These are phyloP conservation scores for Eremomyces bilateralis DNA, from an alignment of 495 filamentous ascomycete species.

Conservation along the genomic window DNA sequence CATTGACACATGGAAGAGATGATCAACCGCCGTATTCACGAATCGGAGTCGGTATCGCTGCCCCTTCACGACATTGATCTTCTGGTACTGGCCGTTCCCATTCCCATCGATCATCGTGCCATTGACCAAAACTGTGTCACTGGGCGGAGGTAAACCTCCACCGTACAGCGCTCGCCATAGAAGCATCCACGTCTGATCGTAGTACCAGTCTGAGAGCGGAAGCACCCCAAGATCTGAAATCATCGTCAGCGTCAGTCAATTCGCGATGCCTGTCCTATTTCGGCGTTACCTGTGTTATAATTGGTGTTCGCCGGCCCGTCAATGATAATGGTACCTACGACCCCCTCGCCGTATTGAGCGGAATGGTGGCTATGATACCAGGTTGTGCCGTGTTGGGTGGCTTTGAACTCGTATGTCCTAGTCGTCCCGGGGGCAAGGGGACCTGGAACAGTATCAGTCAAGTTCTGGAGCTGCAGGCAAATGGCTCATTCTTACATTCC, in stretches of 20 bases:
- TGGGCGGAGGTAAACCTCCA: background rate
- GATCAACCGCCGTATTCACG: conserved; percentile 21
- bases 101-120: conserved; percentile 1
- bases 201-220: conserved; percentile 18
- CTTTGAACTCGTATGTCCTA: conserved; percentile 16
- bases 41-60: conserved; percentile 27
- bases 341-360: conserved; percentile 18
- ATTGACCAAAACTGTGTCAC: conserved; percentile 3
- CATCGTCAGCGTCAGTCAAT: conserved; percentile 21
- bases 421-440: conserved; percentile 20
- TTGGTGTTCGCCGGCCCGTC: too few species aligned
- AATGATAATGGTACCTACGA: conserved; percentile 18
- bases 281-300: too few species aligned
- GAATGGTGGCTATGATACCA: conserved; percentile 21
- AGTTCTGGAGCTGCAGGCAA: too few species aligned
- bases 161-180: background rate
- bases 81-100: conserved; percentile 1
- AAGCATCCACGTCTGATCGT: background rate
- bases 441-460: conserved; percentile 22
- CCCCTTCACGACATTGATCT: conserved; percentile 12
- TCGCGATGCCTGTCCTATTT: too few species aligned
- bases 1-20: conserved; percentile 12
- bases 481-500: too few species aligned
- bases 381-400: conserved; percentile 13
- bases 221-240: conserved; percentile 18